A percentile compares a stretch with the other conserved stretches of the same genome.
These are phyloP conservation scores for Aspergillus heteromorphus DNA, from an alignment of 495 filamentous ascomycete genomes.

Conservation along the genomic window DNA sequence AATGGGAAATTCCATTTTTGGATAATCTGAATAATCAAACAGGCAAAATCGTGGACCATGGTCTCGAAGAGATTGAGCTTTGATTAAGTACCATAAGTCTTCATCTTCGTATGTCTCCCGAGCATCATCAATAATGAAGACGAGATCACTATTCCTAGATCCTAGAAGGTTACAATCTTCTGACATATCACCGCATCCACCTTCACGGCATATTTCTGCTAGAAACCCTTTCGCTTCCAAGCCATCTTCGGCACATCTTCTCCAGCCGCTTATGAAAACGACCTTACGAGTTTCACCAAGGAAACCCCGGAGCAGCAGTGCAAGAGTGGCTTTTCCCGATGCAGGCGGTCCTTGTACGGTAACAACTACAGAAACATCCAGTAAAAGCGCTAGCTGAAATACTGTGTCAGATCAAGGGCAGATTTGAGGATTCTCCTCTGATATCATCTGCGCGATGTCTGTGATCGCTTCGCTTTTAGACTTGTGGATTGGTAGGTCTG, in stretches of 20 bases:
- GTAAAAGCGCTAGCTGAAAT: not conserved
- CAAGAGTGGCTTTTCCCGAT: not conserved
- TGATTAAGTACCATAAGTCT: not conserved
- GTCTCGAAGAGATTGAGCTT: not conserved
- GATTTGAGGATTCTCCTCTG: not conserved
- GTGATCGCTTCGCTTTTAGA: too few species aligned
- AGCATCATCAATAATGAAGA: not conserved
- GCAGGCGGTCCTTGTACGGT: not conserved
- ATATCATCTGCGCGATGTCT: too few species aligned
- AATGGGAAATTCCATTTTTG: not conserved
- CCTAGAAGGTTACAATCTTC: not conserved
- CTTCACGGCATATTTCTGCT: not conserved
- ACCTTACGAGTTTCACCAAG: not conserved
- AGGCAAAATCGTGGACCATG: not conserved
- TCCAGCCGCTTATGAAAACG: not conserved
- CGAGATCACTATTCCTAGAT: not conserved
- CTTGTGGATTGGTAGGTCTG: too few species aligned
- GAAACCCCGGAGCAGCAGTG: not conserved
- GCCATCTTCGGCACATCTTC: not conserved
- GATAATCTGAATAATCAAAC: not conserved
- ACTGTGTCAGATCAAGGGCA: not conserved
- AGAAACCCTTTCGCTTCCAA: not conserved
- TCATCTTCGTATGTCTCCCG: not conserved
- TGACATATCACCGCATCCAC: not conserved
- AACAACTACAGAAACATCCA: not conserved